Base-by-base conservation (phyloP, 176 grass and related monocot species). In the Pontederia paniculata region DNA sequence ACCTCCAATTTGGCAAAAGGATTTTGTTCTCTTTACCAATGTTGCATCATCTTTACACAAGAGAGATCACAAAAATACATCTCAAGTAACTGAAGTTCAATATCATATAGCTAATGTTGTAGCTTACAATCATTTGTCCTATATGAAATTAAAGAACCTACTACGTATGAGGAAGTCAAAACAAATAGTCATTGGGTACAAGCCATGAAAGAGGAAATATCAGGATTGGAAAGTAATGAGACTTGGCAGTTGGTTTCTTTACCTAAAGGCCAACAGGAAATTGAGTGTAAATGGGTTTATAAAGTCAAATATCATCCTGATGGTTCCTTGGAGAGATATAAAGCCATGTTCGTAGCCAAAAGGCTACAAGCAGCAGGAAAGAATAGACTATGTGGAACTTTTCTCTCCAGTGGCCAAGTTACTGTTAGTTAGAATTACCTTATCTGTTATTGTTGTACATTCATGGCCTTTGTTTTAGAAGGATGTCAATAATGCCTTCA, bases 401-500 rank as follows among this genome's bases (percentile, higher is more conserved):
- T 70, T 70, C 23, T 21, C 66, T 12, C 48, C 15, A 13, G 67
- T 70, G 42, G 52, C 25, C 45, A 70, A 70, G n/a, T 13, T 70
- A 17, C 45, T 56, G 9, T 56, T 37, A 13, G 15, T 70, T 18
- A 20, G 48, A 1, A 53, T 69, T 14, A 16, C 52, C 19, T 22
- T 67, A 19, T 49, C 63, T 9, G 0, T 67, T 31, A 17, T 43
- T 19, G 13, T 21, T 25, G 50, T 50, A 10, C 11, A 22, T 44
- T 14, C 48, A 19, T 56, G 19, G 21, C 66, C 66, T 18, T 31
- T 71, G 21, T 43, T 59, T 9, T 54, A 72, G 60, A 28, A 60
- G 19, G 69, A 72, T 50, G 69, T 72, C 16, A 48, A 72, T 0
- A 61, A 61, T 72, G 42, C 16, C 0, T 72, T 72, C 51, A 21